phyloP scores from a whole-genome alignment of 1,284 basidiomycete genomes.

The Ceratobasidium sp. region DNA sequence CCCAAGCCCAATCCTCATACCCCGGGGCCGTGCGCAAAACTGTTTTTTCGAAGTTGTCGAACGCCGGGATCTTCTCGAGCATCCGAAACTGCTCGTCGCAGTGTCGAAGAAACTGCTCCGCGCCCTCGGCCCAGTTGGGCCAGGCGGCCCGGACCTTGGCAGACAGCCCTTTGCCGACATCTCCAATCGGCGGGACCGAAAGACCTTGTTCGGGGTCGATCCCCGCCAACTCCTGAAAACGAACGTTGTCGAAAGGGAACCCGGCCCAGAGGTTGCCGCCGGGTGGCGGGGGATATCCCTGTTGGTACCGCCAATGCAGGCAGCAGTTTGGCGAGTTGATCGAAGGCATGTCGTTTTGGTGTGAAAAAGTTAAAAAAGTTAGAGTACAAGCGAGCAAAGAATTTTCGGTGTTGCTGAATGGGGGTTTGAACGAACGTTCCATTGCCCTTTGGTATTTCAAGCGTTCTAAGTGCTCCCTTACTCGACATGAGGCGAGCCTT shows the following conservation, averaged over 20 bases:
- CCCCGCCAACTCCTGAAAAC: neutral
- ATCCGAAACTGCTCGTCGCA: neutral
- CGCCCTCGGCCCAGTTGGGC: neutral
- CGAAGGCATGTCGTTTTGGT: too few species aligned
- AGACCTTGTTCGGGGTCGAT: conserved; percentile 6
- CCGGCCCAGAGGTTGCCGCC: neutral
- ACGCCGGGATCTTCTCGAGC: neutral
- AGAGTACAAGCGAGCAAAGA: too few species aligned
- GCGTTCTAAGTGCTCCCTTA: too few species aligned
- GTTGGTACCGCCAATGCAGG: too few species aligned
- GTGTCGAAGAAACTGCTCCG: neutral
- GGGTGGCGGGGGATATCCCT: too few species aligned
- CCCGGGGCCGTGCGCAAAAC: neutral
- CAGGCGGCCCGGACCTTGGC: neutral
- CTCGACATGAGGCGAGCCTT: too few species aligned
- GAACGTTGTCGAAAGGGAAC: neutral
- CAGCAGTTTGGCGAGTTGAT: too few species aligned
- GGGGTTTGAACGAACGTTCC: too few species aligned
- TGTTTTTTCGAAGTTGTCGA: neutral
- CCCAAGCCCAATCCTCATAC: neutral
- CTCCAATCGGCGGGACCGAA: neutral
- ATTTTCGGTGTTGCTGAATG: too few species aligned
- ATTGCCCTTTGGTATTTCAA: too few species aligned
- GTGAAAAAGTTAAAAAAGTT: too few species aligned
- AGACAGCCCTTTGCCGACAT: neutral